Percentiles rank a stretch among this genome's conserved stretches.
Evolutionary conservation across 129 eudicot genomes (phyloP).

Genomic region (Chrysanthemum seticuspe): DNA sequence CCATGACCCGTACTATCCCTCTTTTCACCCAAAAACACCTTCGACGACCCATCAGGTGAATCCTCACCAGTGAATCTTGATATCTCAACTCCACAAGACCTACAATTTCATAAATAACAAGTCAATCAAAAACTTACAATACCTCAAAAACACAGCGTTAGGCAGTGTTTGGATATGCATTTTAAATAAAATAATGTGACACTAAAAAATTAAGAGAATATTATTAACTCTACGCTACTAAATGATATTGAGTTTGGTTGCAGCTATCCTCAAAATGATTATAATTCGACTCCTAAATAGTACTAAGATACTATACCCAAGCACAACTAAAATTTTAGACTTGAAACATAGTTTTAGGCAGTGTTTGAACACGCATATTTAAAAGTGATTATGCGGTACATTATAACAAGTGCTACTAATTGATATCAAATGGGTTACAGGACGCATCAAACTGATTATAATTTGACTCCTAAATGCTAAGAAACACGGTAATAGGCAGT

Average conservation of each 20-base stretch:
- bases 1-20: conserved; percentile 50
- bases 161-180: background rate
- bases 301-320: too few relatives aligned
- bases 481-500: background rate
- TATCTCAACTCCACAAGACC: conserved; percentile 67
- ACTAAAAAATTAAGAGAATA: background rate
- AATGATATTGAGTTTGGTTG: background rate
- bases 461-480: background rate
- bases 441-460: too few relatives aligned
- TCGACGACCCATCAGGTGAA: conserved; percentile 21
- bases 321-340: too few relatives aligned
- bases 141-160: background rate
- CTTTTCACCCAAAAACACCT: conserved; percentile 49
- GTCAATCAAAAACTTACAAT: background rate
- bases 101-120: conserved; percentile 3
- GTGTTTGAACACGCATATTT: background rate
- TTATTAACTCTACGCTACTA: background rate
- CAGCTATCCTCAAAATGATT: too few relatives aligned
- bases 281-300: too few relatives aligned
- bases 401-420: background rate
- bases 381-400: background rate
- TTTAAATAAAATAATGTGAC: background rate
- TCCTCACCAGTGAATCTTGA: conserved; percentile 46
- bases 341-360: background rate
- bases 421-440: too few relatives aligned